A percentile compares a stretch with the other conserved stretches of the same genome.
Evolutionary conservation across 805 yeast species (phyloP).

Genomic region (Candida yuanshanica): DNA sequence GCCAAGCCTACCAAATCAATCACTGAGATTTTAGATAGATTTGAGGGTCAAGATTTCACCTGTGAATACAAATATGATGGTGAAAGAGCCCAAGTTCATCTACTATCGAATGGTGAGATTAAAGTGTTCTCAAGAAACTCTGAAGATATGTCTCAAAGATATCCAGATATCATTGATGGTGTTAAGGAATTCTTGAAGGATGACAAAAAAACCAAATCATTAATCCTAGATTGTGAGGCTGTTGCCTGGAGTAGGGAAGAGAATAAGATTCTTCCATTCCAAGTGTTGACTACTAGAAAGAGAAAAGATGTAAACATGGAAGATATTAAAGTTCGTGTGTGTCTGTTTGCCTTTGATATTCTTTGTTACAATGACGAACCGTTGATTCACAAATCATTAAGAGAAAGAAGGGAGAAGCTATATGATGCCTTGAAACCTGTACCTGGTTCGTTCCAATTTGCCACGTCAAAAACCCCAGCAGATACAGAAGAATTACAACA

Average conservation of each 20-base stretch:
- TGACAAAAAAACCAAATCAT: conserved; percentile 36
- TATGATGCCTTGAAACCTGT: conserved; percentile 50
- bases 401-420: conserved; percentile 63
- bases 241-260: conserved; percentile 90
- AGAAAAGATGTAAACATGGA: conserved; percentile 86
- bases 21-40: conserved; percentile 85
- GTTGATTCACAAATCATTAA: conserved; percentile 57
- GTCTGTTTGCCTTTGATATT: conserved; percentile 88
- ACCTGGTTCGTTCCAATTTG: conserved; percentile 77
- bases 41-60: conserved; percentile 78
- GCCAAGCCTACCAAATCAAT: conserved; percentile 96
- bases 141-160: conserved; percentile 94
- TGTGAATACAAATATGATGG: conserved; percentile 98
- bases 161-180: conserved; percentile 80
- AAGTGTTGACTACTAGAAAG: conserved; percentile 86
- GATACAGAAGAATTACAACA: conserved; percentile 69
- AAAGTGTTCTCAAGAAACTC: conserved; percentile 88
- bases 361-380: conserved; percentile 70
- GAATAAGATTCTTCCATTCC: conserved; percentile 87
- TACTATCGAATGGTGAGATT: conserved; percentile 57
- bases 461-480: conserved; percentile 66
- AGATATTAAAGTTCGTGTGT: conserved; percentile 86
- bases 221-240: conserved; percentile 92
- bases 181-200: conserved; percentile 51
- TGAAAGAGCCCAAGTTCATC: conserved; percentile 93